Evolutionary conservation across 1,284 basidiomycete genomes (phyloP), one percentile per base, ranked within the genome.

Genomic region (Pseudozyma flocculosa): DNA sequence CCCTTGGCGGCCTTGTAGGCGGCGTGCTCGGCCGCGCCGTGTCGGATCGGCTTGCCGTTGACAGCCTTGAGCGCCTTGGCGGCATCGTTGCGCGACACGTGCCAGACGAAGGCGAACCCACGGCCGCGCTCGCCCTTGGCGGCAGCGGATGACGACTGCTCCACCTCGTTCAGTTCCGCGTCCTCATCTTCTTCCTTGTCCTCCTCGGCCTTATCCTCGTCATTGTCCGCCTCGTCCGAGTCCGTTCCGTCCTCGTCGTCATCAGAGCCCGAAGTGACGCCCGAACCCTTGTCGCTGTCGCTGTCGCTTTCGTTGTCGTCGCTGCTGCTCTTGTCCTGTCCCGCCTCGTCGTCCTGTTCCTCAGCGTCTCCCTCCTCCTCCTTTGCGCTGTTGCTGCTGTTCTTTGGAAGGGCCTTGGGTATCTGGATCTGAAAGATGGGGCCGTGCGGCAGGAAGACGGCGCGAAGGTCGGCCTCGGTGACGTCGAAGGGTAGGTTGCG

Each of bases 71-170:
- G 83, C 0, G 92, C 94, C 44, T 82, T 82, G 75, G 92, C 88
- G 3, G 92, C 93, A 72, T 93, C 90, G 58, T 88, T 87, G 70
- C 85, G 86, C 61, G 86, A 87, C 59, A 92, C 80, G 84, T 91
- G 92, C 91, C 92, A 96, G 14, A 97, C 87, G 72, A 98, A 97
- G 0, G 92, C 94, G 70, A 95, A 98, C 0, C 94, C 93, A 66
- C 89, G 87, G 21, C 84, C 84, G 21, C 85, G 61, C 82, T 58
- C 52, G 39, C 18, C 43, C 60, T 90, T 89, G 9, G 90, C 87
- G 26, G 86, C 80, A 2, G 88, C 36, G n/a, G 42, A 18, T 18
- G 50, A 24, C 26, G 59, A 55, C 17, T 64, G 47, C 52, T 70
- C 69, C 34, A 56, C 57, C 42, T 59, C 63, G 17, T 61, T 44